Evolutionary conservation across 2,329 filamentous ascomycete species (phyloP).

Genomic region (Phoma sp.): DNA sequence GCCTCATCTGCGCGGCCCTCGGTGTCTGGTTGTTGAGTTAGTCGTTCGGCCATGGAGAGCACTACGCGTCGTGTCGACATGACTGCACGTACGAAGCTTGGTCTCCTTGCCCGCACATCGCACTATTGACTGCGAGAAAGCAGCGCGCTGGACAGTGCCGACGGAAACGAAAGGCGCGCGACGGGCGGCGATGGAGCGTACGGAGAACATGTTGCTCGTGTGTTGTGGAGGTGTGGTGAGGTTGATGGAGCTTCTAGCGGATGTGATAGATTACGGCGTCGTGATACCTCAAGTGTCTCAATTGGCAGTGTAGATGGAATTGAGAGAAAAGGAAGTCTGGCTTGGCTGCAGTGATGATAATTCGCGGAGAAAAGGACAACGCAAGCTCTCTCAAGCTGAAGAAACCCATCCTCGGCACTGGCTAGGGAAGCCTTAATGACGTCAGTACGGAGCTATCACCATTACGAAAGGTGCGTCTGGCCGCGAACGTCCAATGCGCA

Average conservation of each 20-base stretch:
- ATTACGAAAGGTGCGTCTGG: constrained; percentile 12
- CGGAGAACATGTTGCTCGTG: constrained; percentile 35
- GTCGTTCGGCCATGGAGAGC: constrained; percentile 3
- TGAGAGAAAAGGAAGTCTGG: not conserved
- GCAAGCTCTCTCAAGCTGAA: constrained; percentile 11
- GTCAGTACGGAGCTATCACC: constrained; percentile 15
- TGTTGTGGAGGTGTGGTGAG: not conserved
- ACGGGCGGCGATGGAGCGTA: constrained; percentile 42
- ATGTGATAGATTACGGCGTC: not conserved
- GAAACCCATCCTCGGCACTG: constrained; percentile 7
- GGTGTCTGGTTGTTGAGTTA: constrained; percentile 28
- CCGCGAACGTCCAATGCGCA: constrained; percentile 17
- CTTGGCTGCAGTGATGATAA: not conserved
- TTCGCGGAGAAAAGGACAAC: constrained; percentile 7
- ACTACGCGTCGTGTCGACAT: not conserved
- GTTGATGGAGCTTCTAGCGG: not conserved
- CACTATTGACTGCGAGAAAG: constrained; percentile 49
- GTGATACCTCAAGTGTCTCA: not conserved
- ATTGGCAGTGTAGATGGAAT: constrained; percentile 3
- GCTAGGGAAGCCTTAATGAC: constrained; percentile 14
- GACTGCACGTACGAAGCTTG: constrained; percentile 48
- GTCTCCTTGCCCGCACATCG: constrained; percentile 53
- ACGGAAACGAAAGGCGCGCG: constrained; percentile 33
- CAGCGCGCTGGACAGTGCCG: constrained; percentile 42
- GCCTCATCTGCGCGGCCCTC: constrained; percentile 49